Percentiles rank a stretch among this genome's conserved stretches.
These are phyloP conservation scores for Volvariella surrecta DNA, from an alignment of 1,284 basidiomycete genomes.

Conservation along the genomic window DNA sequence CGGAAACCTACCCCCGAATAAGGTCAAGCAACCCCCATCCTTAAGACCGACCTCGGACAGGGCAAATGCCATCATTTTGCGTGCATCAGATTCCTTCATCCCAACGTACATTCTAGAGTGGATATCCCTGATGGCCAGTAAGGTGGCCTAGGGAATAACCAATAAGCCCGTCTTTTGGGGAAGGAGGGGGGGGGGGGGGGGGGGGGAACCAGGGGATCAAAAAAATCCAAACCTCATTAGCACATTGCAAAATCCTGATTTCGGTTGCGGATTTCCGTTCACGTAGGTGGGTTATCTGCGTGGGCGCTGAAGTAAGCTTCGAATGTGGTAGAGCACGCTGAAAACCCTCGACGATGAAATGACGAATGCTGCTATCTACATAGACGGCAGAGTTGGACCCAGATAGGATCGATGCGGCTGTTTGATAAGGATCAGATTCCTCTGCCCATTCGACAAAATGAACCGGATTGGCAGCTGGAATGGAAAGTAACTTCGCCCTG, in stretches of 20 bases:
- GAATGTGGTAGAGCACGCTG: conserved; percentile 34
- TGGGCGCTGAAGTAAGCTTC: conserved; percentile 37
- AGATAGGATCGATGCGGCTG: conserved; percentile 39
- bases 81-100: conserved; percentile 67
- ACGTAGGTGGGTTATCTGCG: conserved; percentile 50
- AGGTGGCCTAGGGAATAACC: conserved; percentile 44
- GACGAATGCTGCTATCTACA: conserved; percentile 52
- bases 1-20: conserved; percentile 65
- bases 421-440: conserved; percentile 57
- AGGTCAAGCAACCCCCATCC: conserved; percentile 51
- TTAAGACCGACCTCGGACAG: conserved; percentile 50
- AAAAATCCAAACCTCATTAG: conserved; percentile 55
- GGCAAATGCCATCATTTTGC: conserved; percentile 44
- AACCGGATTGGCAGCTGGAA: conserved; percentile 37
- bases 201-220: too few relatives aligned
- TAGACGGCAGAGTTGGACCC: conserved; percentile 33
- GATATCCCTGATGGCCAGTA: conserved; percentile 66
- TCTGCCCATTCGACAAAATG: conserved; percentile 70
- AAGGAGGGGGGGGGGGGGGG: background rate
- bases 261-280: conserved; percentile 72
- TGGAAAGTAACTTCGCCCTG: conserved; percentile 51
- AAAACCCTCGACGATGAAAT: conserved; percentile 55
- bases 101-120: conserved; percentile 58
- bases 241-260: conserved; percentile 66
- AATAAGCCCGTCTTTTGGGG: too few relatives aligned